Conservation (phyloP, 768 basidiomycete genomes). For the Podaxis sp. region DNA sequence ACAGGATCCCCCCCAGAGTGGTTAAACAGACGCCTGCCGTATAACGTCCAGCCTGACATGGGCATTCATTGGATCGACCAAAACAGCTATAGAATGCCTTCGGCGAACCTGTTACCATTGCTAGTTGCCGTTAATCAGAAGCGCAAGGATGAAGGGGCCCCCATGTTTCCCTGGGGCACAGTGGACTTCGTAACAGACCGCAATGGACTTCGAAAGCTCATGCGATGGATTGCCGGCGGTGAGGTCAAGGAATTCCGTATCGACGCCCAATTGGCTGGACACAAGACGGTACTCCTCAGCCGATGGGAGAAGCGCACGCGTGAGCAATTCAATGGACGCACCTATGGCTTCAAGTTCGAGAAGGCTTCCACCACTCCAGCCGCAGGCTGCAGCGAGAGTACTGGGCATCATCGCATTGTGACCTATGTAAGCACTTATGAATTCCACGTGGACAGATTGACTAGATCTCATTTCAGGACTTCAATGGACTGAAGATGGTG, state of each 20-base stretch:
- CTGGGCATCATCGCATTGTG: constrained; percentile 64
- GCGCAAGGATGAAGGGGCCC: constrained; percentile 28
- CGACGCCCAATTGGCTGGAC: constrained; percentile 62
- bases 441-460: not conserved
- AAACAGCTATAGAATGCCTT: constrained; percentile 47
- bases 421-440: constrained; percentile 51
- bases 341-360: constrained; percentile 66
- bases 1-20: constrained; percentile 63
- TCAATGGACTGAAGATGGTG: constrained; percentile 42
- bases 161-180: constrained; percentile 39
- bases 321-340: constrained; percentile 36
- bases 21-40: constrained; percentile 48
- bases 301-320: constrained; percentile 50
- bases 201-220: constrained; percentile 62
- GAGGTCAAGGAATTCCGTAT: constrained; percentile 58
- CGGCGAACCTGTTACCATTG: constrained; percentile 48
- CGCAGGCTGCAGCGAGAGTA: constrained; percentile 46
- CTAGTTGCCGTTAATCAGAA: constrained; percentile 55
- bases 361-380: constrained; percentile 49
- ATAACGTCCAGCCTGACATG: constrained; percentile 52
- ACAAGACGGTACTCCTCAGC: constrained; percentile 59
- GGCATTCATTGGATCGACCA: constrained; percentile 56
- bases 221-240: constrained; percentile 51
- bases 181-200: constrained; percentile 62
- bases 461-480: constrained; percentile 38